These are phyloP conservation scores for Oryza nivara DNA, from an alignment of 176 grass and related monocot genomes.

Conservation along the genomic window DNA sequence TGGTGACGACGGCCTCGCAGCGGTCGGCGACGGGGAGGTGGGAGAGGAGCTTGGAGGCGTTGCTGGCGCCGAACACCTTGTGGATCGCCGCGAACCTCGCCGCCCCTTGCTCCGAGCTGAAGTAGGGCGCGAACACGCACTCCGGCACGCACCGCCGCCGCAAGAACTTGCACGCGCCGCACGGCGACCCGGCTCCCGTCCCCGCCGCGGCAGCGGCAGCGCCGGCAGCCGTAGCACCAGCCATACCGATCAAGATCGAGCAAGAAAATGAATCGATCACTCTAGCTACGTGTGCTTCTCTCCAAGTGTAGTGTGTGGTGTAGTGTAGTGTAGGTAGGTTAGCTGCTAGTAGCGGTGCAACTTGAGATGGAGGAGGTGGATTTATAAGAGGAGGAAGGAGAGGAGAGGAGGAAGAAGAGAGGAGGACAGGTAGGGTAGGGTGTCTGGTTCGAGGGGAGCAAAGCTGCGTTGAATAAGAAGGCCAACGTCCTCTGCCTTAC, in stretches of 20 bases:
- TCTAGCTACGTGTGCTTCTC: background rate
- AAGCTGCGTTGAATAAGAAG: slow-evolving; percentile 53
- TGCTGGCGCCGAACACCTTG: slow-evolving; percentile 97
- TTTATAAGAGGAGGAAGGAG: background rate
- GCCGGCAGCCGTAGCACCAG: slow-evolving; percentile 13
- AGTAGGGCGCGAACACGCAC: slow-evolving; percentile 96
- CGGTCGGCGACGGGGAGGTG: slow-evolving; percentile 81
- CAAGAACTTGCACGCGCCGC: slow-evolving; percentile 95
- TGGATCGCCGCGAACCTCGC: slow-evolving; percentile 85
- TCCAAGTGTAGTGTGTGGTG: too few relatives aligned
- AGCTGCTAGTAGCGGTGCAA: background rate
- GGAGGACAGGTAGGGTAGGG: slow-evolving; percentile 51
- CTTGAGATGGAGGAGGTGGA: background rate
- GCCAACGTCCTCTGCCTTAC: background rate
- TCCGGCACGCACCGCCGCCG: slow-evolving; percentile 75
- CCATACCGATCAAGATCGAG: slow-evolving; percentile 26
- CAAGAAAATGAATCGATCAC: background rate
- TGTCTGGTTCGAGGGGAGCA: slow-evolving; percentile 83
- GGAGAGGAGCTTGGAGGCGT: slow-evolving; percentile 91
- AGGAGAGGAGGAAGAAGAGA: background rate
- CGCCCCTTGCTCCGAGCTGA: slow-evolving; percentile 78
- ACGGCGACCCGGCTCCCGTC: slow-evolving; percentile 63
- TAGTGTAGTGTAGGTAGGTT: background rate
- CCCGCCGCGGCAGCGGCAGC: background rate
- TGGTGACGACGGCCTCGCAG: slow-evolving; percentile 88